phyloP scores from a whole-genome alignment of 805 yeast species.

The Priceomyces haplophilus region DNA sequence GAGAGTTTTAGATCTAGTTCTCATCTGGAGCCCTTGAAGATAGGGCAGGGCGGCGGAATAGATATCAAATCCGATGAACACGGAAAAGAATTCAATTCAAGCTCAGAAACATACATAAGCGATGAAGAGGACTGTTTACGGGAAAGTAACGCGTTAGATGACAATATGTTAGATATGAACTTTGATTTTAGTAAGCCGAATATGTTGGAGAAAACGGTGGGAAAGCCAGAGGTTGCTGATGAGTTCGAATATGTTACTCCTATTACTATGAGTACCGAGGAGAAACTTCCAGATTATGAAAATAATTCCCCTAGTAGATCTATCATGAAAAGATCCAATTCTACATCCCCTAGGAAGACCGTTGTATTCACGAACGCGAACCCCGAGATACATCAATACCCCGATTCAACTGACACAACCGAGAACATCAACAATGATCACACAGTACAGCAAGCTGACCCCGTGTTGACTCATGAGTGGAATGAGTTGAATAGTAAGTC shows the following conservation, averaged over 20 bases:
- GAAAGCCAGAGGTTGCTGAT: constrained; percentile 14
- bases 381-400: constrained; percentile 34
- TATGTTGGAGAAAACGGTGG: constrained; percentile 11
- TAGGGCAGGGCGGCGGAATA: constrained; percentile 13
- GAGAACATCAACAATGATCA: constrained; percentile 4
- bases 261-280: constrained; percentile 15
- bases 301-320: constrained; percentile 36
- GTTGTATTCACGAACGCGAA: constrained; percentile 31
- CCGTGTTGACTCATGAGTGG: constrained; percentile 18
- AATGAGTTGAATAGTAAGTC: constrained; percentile 12
- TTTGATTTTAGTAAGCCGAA: constrained; percentile 17
- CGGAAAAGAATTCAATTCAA: constrained; percentile 33
- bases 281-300: constrained; percentile 4
- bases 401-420: background rate
- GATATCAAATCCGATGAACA: background rate
- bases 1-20: constrained; percentile 11
- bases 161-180: constrained; percentile 18
- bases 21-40: constrained; percentile 34
- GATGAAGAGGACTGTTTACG: constrained; percentile 15
- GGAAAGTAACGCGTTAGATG: background rate
- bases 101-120: constrained; percentile 42
- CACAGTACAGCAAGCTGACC: constrained; percentile 3
- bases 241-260: constrained; percentile 28
- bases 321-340: constrained; percentile 27
- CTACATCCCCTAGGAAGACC: constrained; percentile 30